Percentiles rank a stretch among this genome's conserved stretches.
Conservation (phyloP, 768 basidiomycete genomes). For the Lactifluus echinatus region DNA sequence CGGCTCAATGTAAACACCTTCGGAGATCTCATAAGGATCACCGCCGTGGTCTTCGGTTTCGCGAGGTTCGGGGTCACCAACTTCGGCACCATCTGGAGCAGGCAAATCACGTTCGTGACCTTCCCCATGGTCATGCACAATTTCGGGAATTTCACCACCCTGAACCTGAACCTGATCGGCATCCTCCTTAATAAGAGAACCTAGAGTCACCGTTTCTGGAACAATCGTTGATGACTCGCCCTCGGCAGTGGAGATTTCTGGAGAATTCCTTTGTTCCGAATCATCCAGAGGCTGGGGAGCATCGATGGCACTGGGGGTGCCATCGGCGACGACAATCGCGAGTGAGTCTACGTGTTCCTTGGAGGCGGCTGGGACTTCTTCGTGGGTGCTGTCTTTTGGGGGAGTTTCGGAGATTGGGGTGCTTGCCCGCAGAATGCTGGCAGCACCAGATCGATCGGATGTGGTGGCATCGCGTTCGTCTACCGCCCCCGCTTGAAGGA, state of each 20-base stretch:
- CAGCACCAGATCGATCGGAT: neutral
- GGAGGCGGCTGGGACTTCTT: neutral
- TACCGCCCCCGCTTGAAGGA: neutral
- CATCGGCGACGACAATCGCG: neutral
- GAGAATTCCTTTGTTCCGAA: neutral
- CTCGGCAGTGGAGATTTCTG: neutral
- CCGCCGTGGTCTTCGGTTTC: neutral
- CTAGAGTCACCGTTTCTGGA: neutral
- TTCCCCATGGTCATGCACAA: neutral
- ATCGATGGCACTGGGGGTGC: neutral
- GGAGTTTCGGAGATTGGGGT: neutral
- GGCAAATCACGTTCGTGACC: neutral
- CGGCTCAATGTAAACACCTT: constrained; percentile 63
- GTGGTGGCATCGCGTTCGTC: neutral
- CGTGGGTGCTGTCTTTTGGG: neutral
- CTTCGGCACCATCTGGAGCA: neutral
- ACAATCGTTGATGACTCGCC: neutral
- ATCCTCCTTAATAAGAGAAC: neutral
- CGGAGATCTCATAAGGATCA: constrained; percentile 18
- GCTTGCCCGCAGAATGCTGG: neutral
- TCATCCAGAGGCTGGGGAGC: neutral
- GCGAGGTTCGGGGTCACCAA: neutral
- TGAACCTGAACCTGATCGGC: neutral
- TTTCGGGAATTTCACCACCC: neutral
- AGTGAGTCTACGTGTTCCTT: neutral